These are phyloP conservation scores for Microbotryum silenes-acaulis DNA, from an alignment of 1,284 basidiomycete genomes.

Conservation along the genomic window DNA sequence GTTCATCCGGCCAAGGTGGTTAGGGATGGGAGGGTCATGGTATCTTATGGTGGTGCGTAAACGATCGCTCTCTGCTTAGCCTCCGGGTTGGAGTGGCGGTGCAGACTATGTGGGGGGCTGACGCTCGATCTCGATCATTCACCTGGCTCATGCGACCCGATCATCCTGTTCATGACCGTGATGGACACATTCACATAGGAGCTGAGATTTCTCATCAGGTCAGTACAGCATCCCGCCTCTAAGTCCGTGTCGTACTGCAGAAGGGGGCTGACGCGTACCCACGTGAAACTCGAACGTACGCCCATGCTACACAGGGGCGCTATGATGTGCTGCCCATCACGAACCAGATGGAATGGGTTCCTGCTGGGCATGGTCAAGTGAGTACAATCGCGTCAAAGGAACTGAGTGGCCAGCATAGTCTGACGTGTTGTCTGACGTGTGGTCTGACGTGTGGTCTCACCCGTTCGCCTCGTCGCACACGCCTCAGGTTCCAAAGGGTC, in stretches of 20 bases:
- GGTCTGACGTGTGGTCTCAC: not conserved
- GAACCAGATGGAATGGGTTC: conserved; percentile 25
- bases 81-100: not conserved
- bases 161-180: conserved; percentile 19
- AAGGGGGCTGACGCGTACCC: not conserved
- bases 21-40: not conserved
- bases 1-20: conserved; percentile 2
- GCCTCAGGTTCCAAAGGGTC: conserved; percentile 22
- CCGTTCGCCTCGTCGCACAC: too few species aligned
- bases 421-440: not conserved
- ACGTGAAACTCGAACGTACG: too few species aligned
- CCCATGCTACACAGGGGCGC: conserved; percentile 11
- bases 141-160: conserved; percentile 5
- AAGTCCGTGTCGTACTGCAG: not conserved
- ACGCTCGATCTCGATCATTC: conserved; percentile 13
- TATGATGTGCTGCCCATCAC: conserved; percentile 28
- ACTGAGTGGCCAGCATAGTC: not conserved
- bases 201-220: conserved; percentile 16
- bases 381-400: not conserved
- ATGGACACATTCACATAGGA: conserved; percentile 6
- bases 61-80: too few species aligned
- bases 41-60: conserved; percentile 1
- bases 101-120: not conserved
- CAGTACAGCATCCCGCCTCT: not conserved
- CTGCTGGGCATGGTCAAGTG: conserved; percentile 9